A percentile compares a stretch with the other conserved stretches of the same genome.
Evolutionary conservation across 345 rosid species (phyloP).

Genomic region (Limnanthes douglasii): DNA sequence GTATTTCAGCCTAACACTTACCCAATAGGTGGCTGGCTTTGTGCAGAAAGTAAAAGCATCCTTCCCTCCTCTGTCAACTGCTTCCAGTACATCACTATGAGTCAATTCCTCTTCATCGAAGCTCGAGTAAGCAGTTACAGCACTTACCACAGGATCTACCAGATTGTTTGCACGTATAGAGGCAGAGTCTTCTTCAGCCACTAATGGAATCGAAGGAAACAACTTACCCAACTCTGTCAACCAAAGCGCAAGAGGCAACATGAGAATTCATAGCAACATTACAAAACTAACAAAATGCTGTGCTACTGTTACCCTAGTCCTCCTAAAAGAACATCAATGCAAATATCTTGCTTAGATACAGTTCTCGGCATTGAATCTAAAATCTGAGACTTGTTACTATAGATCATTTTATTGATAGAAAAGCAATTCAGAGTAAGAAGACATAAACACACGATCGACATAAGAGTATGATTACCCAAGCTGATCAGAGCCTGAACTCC

Average conservation of each 20-base stretch:
- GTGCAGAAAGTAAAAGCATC: conserved; percentile 33
- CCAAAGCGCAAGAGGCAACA: no score
- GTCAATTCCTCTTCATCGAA: conserved; percentile 25
- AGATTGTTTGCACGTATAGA: conserved; percentile 49
- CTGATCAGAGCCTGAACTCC: conserved; percentile 88
- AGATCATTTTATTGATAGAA: background rate
- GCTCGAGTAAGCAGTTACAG: conserved; percentile 28
- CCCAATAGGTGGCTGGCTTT: conserved; percentile 83
- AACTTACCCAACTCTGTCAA: conserved; percentile 44
- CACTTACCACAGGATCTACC: conserved; percentile 50
- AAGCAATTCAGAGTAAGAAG: background rate
- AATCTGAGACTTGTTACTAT: no score
- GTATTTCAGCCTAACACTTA: conserved; percentile 12
- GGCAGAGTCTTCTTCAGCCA: conserved; percentile 87
- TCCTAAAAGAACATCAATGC: background rate
- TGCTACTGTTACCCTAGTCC: background rate
- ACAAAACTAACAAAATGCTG: background rate
- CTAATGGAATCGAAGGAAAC: conserved; percentile 82
- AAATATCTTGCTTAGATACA: no score
- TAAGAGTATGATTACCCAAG: conserved; percentile 25
- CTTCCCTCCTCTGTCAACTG: conserved; percentile 80
- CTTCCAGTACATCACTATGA: conserved; percentile 49
- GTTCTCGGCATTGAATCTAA: no score
- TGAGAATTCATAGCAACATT: background rate
- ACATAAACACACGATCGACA: background rate